A percentile compares a stretch with the other conserved stretches of the same genome.
These are phyloP conservation scores for Xanthoceras sorbifolium DNA, from an alignment of 345 rosid genomes.

Conservation along the genomic window DNA sequence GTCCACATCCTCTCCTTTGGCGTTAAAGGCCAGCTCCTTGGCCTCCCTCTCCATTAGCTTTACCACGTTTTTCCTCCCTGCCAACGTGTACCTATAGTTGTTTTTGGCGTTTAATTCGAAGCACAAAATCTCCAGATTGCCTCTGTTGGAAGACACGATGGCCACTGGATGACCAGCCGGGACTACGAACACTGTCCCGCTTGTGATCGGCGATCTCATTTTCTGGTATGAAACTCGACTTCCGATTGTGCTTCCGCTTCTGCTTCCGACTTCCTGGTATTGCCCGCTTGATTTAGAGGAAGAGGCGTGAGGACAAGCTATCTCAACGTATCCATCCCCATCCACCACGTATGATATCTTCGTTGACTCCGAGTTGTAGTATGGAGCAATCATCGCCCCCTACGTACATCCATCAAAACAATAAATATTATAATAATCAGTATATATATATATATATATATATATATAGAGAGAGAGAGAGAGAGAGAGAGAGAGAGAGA, in stretches of 20 bases:
- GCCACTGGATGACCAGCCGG: slow-evolving; percentile 52
- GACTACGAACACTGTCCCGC: slow-evolving; percentile 29
- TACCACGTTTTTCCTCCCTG: slow-evolving; percentile 40
- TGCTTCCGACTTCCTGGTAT: neutral
- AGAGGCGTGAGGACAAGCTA: slow-evolving; percentile 47
- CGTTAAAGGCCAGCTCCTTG: slow-evolving; percentile 44
- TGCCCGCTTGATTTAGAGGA: neutral
- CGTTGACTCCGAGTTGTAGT: slow-evolving; percentile 47
- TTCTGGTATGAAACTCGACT: slow-evolving; percentile 19
- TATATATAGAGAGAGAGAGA: no score
- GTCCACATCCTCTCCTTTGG: slow-evolving; percentile 34
- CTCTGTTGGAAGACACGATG: slow-evolving; percentile 27
- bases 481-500: no score
- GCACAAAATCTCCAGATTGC: slow-evolving; percentile 32
- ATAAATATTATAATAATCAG: neutral
- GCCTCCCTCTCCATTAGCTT: slow-evolving; percentile 41
- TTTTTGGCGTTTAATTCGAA: slow-evolving; percentile 46
- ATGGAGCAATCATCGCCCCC: slow-evolving; percentile 44
- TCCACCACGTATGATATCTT: slow-evolving; percentile 29
- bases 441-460: no score
- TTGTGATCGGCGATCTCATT: slow-evolving; percentile 28
- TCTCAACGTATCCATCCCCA: slow-evolving; percentile 46
- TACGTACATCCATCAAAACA: slow-evolving; percentile 15
- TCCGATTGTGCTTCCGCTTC: neutral
- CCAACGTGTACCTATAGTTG: slow-evolving; percentile 42